Conservation (phyloP, 2,329 filamentous ascomycete genomes). For the Fusarium sarcochroum region DNA sequence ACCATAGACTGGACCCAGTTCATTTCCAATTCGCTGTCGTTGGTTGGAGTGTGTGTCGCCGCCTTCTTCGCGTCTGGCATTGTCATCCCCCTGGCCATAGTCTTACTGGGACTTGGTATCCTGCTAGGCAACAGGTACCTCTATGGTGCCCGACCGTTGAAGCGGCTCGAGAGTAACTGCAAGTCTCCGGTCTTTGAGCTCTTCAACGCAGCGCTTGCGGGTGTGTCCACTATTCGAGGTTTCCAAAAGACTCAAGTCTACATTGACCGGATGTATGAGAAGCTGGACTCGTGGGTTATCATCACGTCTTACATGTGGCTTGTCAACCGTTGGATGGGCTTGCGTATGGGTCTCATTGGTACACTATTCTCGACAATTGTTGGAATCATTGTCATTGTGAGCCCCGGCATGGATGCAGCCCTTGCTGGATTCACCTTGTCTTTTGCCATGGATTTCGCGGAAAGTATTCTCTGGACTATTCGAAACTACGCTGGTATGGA, state of each 20-base stretch:
- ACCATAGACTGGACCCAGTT: constrained; percentile 74
- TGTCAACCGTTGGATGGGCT: constrained; percentile 83
- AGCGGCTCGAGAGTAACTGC: constrained; percentile 81
- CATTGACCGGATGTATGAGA: constrained; percentile 76
- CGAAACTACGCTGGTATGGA: constrained; percentile 79
- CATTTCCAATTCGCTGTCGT: constrained; percentile 70
- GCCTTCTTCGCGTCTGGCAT: constrained; percentile 76
- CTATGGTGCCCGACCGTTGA: constrained; percentile 79
- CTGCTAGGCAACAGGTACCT: constrained; percentile 74
- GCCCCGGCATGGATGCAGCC: constrained; percentile 74
- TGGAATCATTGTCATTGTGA: constrained; percentile 73
- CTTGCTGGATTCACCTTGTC: constrained; percentile 82
- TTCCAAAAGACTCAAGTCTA: constrained; percentile 79
- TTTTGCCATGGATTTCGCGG: constrained; percentile 79
- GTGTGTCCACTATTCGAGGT: constrained; percentile 81
- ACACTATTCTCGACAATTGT: constrained; percentile 77
- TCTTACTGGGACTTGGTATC: constrained; percentile 71
- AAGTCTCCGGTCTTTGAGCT: constrained; percentile 87
- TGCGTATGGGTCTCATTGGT: constrained; percentile 78
- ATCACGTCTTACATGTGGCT: constrained; percentile 78
- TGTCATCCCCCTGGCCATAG: constrained; percentile 72
- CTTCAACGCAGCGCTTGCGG: constrained; percentile 79
- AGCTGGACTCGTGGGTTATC: constrained; percentile 77
- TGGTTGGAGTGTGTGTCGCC: constrained; percentile 76
- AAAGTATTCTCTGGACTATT: constrained; percentile 74